Base-by-base conservation (phyloP, 2,329 filamentous ascomycete species). In the Cercospora janseana region DNA sequence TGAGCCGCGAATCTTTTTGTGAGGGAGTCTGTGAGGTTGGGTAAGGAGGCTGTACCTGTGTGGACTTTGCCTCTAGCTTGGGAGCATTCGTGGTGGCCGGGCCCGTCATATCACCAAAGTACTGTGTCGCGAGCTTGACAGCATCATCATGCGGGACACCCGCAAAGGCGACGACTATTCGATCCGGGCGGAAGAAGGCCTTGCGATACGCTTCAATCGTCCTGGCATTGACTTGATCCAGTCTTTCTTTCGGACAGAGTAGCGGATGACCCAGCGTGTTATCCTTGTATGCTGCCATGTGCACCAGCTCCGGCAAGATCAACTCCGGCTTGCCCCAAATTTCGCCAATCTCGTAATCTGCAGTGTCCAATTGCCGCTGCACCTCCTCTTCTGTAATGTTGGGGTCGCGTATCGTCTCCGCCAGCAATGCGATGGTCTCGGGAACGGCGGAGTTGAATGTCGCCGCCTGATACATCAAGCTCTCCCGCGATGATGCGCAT, bases 241-340 rank as follows among this genome's bases (percentile, higher is more conserved):
- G 73, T 43, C 91, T 78, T 63, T 97, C 92, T 65, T 86, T 82
- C 0, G 93, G 93, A 67, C 93, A 98, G 43, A 98, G 73, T 59
- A 98, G 70, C 3, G 93, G 93, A 70, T 97, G 94, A 28, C 93
- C 93, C 9, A 98, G 78, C 0, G 93, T 97, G 72, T 98, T 97
- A 67, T 93, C 87, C 75, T 90, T 93, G 73, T 88, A 98, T 2
- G 91, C 93, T 7, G 93, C 90, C 75, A 91, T 93, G 70, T 98
- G 93, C 28, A 97, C 86, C 61, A 98, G 74, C 72, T 98, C 93
- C 0, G 93, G 93, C 54, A 98, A 75, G 61, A 98, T 97, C 49
- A 98, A 80, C 65, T 97, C 92, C 0, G 93, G 91, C 77, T 95
- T 97, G 62, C 86, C 86, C 93, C 93, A 98, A 49, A 98, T 97